These are phyloP conservation scores for Metschnikowia lunata DNA, from an alignment of 805 yeast genomes.

Conservation along the genomic window DNA sequence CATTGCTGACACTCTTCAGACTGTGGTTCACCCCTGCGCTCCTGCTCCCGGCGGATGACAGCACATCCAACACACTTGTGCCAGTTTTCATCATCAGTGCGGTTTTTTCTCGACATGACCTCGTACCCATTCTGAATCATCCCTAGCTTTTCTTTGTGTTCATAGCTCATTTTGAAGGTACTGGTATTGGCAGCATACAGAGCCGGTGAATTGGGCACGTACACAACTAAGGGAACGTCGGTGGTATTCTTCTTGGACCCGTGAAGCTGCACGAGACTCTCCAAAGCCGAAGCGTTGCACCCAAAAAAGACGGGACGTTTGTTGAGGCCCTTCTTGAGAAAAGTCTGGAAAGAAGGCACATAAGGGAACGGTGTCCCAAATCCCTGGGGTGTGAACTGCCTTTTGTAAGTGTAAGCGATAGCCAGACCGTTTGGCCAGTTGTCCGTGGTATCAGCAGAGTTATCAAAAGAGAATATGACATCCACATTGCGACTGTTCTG, in stretches of 20 bases:
- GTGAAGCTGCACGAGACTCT: constrained; percentile 9
- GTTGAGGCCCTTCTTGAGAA: constrained; percentile 5
- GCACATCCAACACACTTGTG: constrained; percentile 26
- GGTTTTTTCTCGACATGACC: constrained; percentile 18
- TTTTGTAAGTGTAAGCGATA: constrained; percentile 48
- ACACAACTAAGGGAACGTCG: constrained; percentile 22
- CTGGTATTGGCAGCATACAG: constrained; percentile 21
- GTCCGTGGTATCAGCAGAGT: constrained; percentile 57
- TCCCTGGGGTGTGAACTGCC: constrained; percentile 40
- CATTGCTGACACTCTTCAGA: constrained; percentile 21
- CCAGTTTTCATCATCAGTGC: constrained; percentile 19
- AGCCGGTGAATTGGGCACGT: constrained; percentile 15
- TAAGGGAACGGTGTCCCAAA: constrained; percentile 17
- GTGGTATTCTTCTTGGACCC: constrained; percentile 8
- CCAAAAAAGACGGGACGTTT: constrained; percentile 16
- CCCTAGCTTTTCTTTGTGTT: constrained; percentile 13
- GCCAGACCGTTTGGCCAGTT: constrained; percentile 70
- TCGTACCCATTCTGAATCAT: constrained; percentile 21
- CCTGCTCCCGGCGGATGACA: constrained; percentile 22
- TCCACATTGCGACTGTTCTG: constrained; percentile 61
- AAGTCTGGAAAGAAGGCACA: constrained; percentile 11
- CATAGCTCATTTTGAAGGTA: constrained; percentile 23
- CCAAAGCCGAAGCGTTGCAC: constrained; percentile 11
- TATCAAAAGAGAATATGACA: constrained; percentile 60
- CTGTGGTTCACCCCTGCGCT: constrained; percentile 19